These are phyloP conservation scores for Oryza longistaminata DNA, from an alignment of 176 grass and related monocot species.

Conservation along the genomic window DNA sequence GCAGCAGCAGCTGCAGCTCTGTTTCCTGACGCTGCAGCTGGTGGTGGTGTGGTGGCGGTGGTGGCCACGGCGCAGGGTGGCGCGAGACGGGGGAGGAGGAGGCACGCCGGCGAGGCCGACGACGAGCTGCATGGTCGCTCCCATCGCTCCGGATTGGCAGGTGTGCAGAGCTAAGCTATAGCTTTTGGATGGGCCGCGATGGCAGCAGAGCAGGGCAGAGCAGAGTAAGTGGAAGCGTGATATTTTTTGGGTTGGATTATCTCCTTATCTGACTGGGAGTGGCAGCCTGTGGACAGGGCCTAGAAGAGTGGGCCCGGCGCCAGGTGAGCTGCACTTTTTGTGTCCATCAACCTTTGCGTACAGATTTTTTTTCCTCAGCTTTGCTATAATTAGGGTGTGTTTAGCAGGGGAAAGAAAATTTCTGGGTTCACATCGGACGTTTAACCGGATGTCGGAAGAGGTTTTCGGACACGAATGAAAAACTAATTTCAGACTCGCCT, in stretches of 20 bases:
- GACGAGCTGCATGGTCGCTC: constrained; percentile 32
- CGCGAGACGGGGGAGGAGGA: constrained; percentile 25
- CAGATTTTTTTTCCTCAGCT: no score
- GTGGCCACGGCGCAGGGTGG: background rate
- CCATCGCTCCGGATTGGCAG: constrained; percentile 24
- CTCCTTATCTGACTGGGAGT: constrained; percentile 43
- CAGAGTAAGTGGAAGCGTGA: background rate
- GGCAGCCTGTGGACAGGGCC: background rate
- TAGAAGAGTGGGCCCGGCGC: background rate
- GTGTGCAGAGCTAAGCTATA: background rate
- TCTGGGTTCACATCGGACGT: no score
- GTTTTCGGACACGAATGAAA: no score
- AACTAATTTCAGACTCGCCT: no score
- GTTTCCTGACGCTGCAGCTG: background rate
- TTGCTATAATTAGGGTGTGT: no score
- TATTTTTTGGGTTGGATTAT: constrained; percentile 30
- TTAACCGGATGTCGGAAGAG: no score
- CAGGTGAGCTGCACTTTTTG: background rate
- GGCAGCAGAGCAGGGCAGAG: no score
- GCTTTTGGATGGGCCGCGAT: no score
- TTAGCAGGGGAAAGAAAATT: no score
- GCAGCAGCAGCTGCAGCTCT: background rate
- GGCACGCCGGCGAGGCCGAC: constrained; percentile 21
- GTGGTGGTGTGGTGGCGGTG: background rate
- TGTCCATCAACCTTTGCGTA: no score